Base-by-base conservation (phyloP, 2,329 filamentous ascomycete species). In the Aspergillus calidoustus region DNA sequence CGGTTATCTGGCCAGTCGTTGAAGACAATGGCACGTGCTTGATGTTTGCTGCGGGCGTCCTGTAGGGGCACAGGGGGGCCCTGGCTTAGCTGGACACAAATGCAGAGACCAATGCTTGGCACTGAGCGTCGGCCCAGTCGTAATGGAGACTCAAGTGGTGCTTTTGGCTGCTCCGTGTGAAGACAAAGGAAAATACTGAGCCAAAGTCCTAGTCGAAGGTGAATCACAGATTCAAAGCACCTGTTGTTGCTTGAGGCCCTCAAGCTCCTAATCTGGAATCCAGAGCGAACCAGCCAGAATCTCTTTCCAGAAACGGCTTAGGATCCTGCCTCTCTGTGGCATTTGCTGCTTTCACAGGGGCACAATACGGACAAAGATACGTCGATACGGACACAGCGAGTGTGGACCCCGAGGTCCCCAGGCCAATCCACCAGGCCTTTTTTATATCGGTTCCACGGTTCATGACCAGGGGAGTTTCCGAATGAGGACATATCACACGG, bases 361-460 rank as follows among this genome's bases (percentile, higher is more conserved):
- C 41, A 28, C 44, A 38, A 46, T 23, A 52, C n/a, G 4, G 17
- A 15, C 25, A 34, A n/a, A 28, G 25, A 28, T 28, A 28, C 25
- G 25, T 28, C 44, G 41, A 46, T 22, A 38, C n/a, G 13, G 17
- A 15, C 25, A 46, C 17, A 25, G 31, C 43, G 22, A 44, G 17
- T 11, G 43, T 54, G 49, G 57, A 54, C 50, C 50, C 25, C 25
- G 28, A 22, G 25, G 9, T 43, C 41, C 41, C 23, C 28, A 43
- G 13, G 13, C n/a, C 28, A 28, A 19, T 25, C 57, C 57, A 59
- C 57, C 44, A 41, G 44, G 9, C 55, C n/a, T n/a, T 28, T 28
- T 34, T 50, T 31, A 44, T 44, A 43, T 51, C 47, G 46, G 34
- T 57, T 52, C 52, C 53, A 60, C 22, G 34, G 58, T 60, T 56